Conservation (phyloP, 148 eudicot species). For the Chenopodium album region DNA sequence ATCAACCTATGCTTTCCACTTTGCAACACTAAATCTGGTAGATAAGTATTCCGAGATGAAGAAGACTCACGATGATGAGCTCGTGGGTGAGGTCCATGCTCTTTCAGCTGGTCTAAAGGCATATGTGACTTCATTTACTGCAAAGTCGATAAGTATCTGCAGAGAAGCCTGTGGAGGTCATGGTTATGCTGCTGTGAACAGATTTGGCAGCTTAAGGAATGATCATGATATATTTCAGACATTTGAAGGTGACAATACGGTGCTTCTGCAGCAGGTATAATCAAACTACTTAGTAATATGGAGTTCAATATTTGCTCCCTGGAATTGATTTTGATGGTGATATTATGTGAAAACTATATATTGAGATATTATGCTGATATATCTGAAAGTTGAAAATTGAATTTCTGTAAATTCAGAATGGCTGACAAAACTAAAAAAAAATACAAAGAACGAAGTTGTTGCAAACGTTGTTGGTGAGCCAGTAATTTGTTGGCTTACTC, state of each 20-base stretch:
- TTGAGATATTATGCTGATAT: too few species aligned
- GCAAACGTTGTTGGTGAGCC: background rate
- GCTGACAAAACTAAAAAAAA: too few species aligned
- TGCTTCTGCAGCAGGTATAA: slow-evolving; percentile 87
- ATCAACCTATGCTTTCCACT: slow-evolving; percentile 88
- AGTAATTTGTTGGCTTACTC: background rate
- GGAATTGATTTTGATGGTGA: too few species aligned
- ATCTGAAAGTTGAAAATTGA: too few species aligned
- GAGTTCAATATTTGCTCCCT: too few species aligned
- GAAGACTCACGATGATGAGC: slow-evolving; percentile 73
- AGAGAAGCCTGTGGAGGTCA: slow-evolving; percentile 99
- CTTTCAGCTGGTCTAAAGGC: slow-evolving; percentile 97
- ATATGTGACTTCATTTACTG: slow-evolving; percentile 82
- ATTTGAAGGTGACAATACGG: slow-evolving; percentile 97
- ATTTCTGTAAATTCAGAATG: too few species aligned
- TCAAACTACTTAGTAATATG: background rate
- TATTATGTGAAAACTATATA: too few species aligned
- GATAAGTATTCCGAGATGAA: slow-evolving; percentile 92
- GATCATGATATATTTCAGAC: slow-evolving; percentile 98
- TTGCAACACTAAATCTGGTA: slow-evolving; percentile 66
- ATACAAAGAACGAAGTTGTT: too few species aligned
- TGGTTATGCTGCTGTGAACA: slow-evolving; percentile 94
- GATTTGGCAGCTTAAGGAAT: slow-evolving; percentile 90
- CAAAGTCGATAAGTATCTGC: slow-evolving; percentile 76
- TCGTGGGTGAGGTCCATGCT: slow-evolving; percentile 80